phyloP scores from a whole-genome alignment of 1,284 basidiomycete species.

The Afroboletus lepidellus region DNA sequence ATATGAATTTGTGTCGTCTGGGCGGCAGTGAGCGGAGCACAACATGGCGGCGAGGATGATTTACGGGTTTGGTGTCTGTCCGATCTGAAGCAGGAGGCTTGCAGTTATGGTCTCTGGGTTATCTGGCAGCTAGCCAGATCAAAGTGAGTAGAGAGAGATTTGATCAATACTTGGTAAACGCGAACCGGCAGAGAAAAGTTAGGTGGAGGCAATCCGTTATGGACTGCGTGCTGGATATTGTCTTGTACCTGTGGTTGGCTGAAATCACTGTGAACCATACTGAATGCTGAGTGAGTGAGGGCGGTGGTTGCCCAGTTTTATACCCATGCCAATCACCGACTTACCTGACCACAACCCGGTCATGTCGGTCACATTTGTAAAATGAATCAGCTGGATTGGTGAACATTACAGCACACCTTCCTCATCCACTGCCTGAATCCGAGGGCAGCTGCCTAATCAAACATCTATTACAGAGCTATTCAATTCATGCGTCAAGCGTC shows the following conservation, averaged over 20 bases:
- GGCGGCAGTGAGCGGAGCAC: slow-evolving; percentile 3
- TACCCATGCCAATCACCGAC: too few species aligned
- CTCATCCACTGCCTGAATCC: too few species aligned
- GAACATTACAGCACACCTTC: too few species aligned
- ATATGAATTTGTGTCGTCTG: slow-evolving; percentile 48
- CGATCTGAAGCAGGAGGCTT: slow-evolving; percentile 50
- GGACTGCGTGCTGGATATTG: slow-evolving; percentile 23
- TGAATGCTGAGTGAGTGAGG: too few species aligned
- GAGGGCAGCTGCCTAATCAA: too few species aligned
- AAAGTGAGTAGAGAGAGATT: slow-evolving; percentile 2
- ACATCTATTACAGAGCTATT: too few species aligned
- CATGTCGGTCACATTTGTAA: too few species aligned
- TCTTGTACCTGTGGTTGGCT: slow-evolving; percentile 8
- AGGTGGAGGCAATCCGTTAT: slow-evolving; percentile 34
- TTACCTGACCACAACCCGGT: too few species aligned
- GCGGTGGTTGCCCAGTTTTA: too few species aligned
- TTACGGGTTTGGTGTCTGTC: slow-evolving; percentile 43
- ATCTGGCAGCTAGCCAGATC: slow-evolving; percentile 45
- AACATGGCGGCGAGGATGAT: slow-evolving; percentile 10
- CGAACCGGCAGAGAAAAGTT: slow-evolving; percentile 34
- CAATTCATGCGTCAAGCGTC: too few species aligned
- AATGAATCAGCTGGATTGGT: too few species aligned
- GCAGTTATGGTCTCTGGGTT: slow-evolving; percentile 54
- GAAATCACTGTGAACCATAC: slow-evolving; percentile 13
- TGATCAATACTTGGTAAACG: background rate